Conservation (phyloP, 371 early-diverging fungal genomes). For the Funneliformis caledonium region DNA sequence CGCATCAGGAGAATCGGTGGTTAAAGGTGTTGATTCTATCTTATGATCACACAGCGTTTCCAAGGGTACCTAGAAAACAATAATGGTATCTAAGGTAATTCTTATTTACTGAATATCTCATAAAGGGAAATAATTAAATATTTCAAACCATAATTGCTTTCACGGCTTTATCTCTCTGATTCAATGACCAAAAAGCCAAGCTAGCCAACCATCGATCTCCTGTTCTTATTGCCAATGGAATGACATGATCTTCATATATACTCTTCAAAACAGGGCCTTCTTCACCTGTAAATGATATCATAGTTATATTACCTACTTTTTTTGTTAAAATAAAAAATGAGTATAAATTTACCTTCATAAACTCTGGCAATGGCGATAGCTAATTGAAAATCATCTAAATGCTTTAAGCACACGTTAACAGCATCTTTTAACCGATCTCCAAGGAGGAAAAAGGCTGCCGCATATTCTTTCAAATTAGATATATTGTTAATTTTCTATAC, state of each 20-base stretch:
- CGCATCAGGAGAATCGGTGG: conserved; percentile 60
- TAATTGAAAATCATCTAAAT: conserved; percentile 88
- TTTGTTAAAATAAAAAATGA: not conserved
- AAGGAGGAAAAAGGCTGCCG: conserved; percentile 94
- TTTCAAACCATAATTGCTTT: conserved; percentile 62
- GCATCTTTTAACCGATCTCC: conserved; percentile 89
- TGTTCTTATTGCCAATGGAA: conserved; percentile 51
- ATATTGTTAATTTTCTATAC: not conserved
- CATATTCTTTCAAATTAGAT: conserved; percentile 66
- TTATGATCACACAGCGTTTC: conserved; percentile 8
- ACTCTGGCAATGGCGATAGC: conserved; percentile 89
- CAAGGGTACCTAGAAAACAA: conserved; percentile 13
- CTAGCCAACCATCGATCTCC: conserved; percentile 78
- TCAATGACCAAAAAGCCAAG: conserved; percentile 65
- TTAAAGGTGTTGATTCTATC: not conserved
- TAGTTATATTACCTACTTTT: not conserved
- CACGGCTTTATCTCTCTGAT: conserved; percentile 66
- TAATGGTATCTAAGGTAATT: not conserved
- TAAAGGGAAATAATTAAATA: not conserved
- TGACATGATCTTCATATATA: conserved; percentile 51
- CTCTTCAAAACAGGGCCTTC: conserved; percentile 64
- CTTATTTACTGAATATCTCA: not conserved
- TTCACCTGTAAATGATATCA: conserved; percentile 54
- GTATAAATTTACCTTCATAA: conserved; percentile 73
- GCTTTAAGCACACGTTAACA: conserved; percentile 86